Conservation (phyloP, 2,329 filamentous ascomycete genomes). For the Talaromyces pinophilus region DNA sequence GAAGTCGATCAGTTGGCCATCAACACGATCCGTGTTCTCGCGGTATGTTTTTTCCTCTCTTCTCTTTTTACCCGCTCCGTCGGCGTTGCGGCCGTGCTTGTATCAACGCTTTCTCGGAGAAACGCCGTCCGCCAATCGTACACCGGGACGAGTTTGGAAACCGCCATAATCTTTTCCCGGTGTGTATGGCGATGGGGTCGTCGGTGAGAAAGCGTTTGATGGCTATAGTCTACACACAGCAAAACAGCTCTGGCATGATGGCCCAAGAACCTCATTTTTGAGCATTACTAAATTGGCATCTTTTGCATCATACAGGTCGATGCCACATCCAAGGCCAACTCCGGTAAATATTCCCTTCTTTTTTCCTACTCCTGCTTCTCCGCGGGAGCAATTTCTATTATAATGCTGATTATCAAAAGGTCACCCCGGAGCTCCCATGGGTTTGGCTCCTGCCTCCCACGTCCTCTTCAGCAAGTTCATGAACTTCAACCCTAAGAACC, state of each 20-base stretch:
- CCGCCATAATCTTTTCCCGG: background rate
- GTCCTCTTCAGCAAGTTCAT: conserved; percentile 99
- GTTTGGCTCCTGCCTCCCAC: conserved; percentile 91
- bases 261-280: background rate
- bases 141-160: background rate
- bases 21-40: conserved; percentile 96
- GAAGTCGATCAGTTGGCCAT: conserved; percentile 88
- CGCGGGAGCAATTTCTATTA: background rate
- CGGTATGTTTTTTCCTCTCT: conserved; percentile 64
- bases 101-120: conserved; percentile 15
- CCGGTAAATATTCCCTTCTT: conserved; percentile 54
- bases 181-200: background rate
- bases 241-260: background rate
- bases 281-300: conserved; percentile 30
- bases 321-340: conserved; percentile 95
- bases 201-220: background rate
- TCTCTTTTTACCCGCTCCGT: conserved; percentile 10
- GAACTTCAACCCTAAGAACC: conserved; percentile 99
- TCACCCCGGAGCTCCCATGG: conserved; percentile 98
- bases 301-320: conserved; percentile 68
- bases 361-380: background rate
- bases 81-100: conserved; percentile 1
- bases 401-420: conserved; percentile 81
- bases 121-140: conserved; percentile 11
- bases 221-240: background rate